Evolutionary conservation across 345 rosid species (phyloP), one percentile per base, ranked within the genome.

Genomic region (Eutrema yunnanense): DNA sequence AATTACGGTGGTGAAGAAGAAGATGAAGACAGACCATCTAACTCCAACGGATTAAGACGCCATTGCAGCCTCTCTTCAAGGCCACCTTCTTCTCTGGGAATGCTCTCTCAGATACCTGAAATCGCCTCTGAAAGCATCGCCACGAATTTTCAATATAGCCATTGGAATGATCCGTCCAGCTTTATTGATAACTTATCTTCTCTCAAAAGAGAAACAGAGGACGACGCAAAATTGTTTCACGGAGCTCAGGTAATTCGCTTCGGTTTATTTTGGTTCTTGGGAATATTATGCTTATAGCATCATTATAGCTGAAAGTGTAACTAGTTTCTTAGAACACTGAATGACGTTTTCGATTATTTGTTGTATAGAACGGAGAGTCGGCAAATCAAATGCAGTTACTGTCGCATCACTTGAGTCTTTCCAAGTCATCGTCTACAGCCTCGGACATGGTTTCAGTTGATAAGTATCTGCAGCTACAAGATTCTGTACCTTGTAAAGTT

Each of bases 401-500:
- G 65, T 82, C 86, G 9, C 97, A 84, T 71, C 98, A 86, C 55
- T 72, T 84, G 84, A 89, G 95, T 82, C 81, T 94, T 79, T 90
- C 92, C 0, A 84, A 82, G 78, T 80, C 88, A 44, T 79, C 73
- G 6, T 69, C 83, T 2, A 61, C 76, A 67, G 44, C 47, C 4
- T 52, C 84, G 0, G 96, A 87, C 72, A 82, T 86, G 88, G 82
- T 40, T 78, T 72, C 91, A 19, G 59, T 83, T 74, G 98, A 91
- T 64, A 94, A 86, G 73, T 84, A 81, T 62, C 79, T 87, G 55
- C 88, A 83, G 36, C 81, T 86, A 26, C 99, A 88, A 81, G 99
- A 90, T 71, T 85, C 98, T 11, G 96, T 90, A 73, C 99, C 99
- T 52, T 95, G 96, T 81, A 95, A 92, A 75, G 80, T 86, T 48